These are phyloP conservation scores for Elsinoe fawcettii DNA, from an alignment of 2,329 filamentous ascomycete species.

Conservation along the genomic window DNA sequence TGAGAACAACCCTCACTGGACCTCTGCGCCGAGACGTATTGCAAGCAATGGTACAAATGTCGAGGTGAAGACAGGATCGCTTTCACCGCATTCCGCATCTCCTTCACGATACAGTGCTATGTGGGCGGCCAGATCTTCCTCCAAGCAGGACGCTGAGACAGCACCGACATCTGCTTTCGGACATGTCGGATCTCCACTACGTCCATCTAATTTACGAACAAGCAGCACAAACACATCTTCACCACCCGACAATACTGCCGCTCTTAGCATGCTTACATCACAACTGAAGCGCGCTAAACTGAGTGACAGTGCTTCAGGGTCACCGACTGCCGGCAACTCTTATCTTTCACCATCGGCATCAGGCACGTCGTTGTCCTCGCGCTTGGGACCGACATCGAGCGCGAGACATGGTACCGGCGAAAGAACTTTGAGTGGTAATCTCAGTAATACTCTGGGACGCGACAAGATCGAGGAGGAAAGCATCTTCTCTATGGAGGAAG, in stretches of 20 bases:
- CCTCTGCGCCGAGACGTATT: constrained; percentile 31
- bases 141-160: constrained; percentile 47
- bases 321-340: constrained; percentile 13
- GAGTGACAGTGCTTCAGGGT: constrained; percentile 26
- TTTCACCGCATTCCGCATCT: constrained; percentile 46
- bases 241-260: constrained; percentile 40
- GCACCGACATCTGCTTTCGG: constrained; percentile 34
- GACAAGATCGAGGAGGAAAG: constrained; percentile 27
- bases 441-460: constrained; percentile 24
- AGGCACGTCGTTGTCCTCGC: constrained; percentile 16
- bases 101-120: constrained; percentile 55
- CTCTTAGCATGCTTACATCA: constrained; percentile 56
- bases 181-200: constrained; percentile 58
- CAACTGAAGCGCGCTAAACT: constrained; percentile 36
- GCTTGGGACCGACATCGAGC: neutral
- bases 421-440: constrained; percentile 19
- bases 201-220: constrained; percentile 38
- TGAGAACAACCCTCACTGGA: constrained; percentile 31
- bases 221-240: constrained; percentile 41
- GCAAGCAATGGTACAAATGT: constrained; percentile 35
- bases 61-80: constrained; percentile 41
- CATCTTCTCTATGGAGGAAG: constrained; percentile 29
- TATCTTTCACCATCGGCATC: constrained; percentile 18
- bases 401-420: constrained; percentile 15
- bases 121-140: constrained; percentile 44